Conservation (phyloP, 2,329 filamentous ascomycete species). For the Fusarium pilosicola region DNA sequence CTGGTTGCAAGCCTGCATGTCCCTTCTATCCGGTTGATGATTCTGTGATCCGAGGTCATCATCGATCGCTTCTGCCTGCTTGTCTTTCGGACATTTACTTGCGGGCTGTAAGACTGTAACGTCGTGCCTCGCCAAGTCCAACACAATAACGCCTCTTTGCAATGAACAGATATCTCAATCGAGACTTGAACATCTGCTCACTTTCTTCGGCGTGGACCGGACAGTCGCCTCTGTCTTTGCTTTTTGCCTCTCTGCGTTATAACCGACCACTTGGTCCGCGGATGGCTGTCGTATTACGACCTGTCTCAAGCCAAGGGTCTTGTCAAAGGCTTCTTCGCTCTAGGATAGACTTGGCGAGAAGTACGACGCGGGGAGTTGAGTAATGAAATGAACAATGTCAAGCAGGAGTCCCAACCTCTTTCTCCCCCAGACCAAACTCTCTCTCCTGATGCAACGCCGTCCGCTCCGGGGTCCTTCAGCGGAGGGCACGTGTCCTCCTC, state of each 20-base stretch:
- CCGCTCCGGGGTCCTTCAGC: slow-evolving; percentile 27
- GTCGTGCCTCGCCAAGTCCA: neutral
- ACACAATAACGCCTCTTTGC: neutral
- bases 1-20: neutral
- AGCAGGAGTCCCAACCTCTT: slow-evolving; percentile 5
- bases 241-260: neutral
- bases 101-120: neutral
- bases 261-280: slow-evolving; percentile 1
- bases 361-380: neutral
- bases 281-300: neutral
- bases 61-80: neutral
- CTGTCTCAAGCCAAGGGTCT: slow-evolving; percentile 29
- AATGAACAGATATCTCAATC: neutral
- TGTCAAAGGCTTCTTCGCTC: slow-evolving; percentile 38
- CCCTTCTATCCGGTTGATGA: slow-evolving; percentile 22
- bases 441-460: slow-evolving; percentile 6
- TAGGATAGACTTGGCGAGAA: slow-evolving; percentile 12
- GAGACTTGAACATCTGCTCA: neutral
- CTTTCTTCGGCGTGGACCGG: slow-evolving; percentile 8
- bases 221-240: neutral
- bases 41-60: slow-evolving; percentile 29
- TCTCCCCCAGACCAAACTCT: neutral
- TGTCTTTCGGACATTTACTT: neutral
- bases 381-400: neutral
- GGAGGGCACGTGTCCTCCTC: slow-evolving; percentile 36